phyloP scores from a whole-genome alignment of 768 basidiomycete species.

The Tylopilus subfusipes region DNA sequence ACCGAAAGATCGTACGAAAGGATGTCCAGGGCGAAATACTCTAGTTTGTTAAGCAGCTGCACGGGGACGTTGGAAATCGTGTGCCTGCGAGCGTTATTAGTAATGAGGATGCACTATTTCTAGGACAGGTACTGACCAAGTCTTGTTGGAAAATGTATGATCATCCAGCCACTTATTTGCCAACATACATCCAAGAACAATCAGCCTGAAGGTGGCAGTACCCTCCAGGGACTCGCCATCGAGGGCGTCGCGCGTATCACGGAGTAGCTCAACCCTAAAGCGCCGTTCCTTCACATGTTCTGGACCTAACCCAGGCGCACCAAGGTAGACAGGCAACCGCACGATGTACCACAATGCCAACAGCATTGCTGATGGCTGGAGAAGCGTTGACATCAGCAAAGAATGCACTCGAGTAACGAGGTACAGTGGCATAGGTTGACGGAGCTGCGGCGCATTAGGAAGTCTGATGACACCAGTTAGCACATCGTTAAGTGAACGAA shows the following conservation, averaged over 20 bases:
- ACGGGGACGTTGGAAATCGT: conserved; percentile 76
- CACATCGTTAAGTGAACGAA: neutral
- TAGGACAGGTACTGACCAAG: conserved; percentile 52
- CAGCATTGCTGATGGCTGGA: conserved; percentile 79
- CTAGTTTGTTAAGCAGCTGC: conserved; percentile 64
- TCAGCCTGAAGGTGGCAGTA: conserved; percentile 65
- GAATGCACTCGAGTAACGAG: conserved; percentile 65
- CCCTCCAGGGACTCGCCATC: conserved; percentile 51
- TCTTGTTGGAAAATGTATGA: conserved; percentile 87
- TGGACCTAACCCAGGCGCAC: conserved; percentile 44
- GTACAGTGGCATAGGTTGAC: conserved; percentile 40
- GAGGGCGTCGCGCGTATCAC: conserved; percentile 40
- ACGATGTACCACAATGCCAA: conserved; percentile 82
- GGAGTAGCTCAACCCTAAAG: conserved; percentile 63
- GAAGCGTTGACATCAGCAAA: conserved; percentile 69
- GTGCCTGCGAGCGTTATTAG: conserved; percentile 49
- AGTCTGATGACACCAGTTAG: conserved; percentile 20
- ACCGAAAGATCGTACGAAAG: conserved; percentile 71
- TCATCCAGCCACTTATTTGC: conserved; percentile 89
- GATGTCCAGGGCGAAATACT: conserved; percentile 66
- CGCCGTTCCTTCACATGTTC: conserved; percentile 57
- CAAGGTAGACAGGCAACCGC: conserved; percentile 68
- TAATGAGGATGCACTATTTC: neutral
- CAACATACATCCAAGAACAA: conserved; percentile 79
- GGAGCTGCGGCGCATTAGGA: conserved; percentile 31